Conservation (phyloP, 108 stramenopile species). For the Nannochloropsis gaditana region DNA sequence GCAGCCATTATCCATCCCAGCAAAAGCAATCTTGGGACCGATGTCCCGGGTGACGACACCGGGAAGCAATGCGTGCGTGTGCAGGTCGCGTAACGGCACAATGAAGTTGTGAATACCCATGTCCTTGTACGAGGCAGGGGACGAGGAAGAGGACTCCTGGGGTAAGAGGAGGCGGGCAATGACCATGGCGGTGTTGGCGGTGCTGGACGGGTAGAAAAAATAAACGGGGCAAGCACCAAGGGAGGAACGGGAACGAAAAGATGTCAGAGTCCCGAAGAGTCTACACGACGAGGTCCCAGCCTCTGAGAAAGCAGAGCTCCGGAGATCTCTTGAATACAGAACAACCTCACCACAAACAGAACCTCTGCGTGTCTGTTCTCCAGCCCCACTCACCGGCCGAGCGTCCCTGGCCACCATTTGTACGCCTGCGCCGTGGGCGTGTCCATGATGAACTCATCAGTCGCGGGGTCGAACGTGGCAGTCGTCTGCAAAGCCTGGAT, state of each 20-base stretch:
- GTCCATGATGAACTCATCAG: conserved; percentile 69
- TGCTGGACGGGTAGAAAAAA: conserved; percentile 35
- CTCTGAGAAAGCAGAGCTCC: too few species aligned
- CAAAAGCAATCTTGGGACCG: conserved; percentile 88
- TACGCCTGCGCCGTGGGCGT: conserved; percentile 69
- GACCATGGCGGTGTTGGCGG: conserved; percentile 86
- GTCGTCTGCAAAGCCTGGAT: conserved; percentile 87
- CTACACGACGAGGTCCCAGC: too few species aligned
- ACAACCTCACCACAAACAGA: too few species aligned
- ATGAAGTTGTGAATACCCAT: conserved; percentile 91
- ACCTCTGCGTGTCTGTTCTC: too few species aligned
- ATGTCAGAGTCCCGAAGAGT: too few species aligned
- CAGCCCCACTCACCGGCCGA: conserved; percentile 53
- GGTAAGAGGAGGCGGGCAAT: conserved; percentile 83
- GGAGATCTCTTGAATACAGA: too few species aligned
- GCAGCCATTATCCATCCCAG: conserved; percentile 95
- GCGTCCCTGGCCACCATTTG: conserved; percentile 88
- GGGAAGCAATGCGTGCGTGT: conserved; percentile 63
- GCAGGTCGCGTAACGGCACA: conserved; percentile 75
- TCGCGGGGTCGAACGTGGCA: conserved; percentile 73
- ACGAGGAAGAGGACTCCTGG: neutral
- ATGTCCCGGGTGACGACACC: conserved; percentile 80
- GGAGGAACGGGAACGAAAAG: neutral
- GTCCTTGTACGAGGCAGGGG: conserved; percentile 37
- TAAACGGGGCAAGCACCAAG: neutral